phyloP scores from a whole-genome alignment of 495 filamentous ascomycete species.

The Trichoderma parareesei region DNA sequence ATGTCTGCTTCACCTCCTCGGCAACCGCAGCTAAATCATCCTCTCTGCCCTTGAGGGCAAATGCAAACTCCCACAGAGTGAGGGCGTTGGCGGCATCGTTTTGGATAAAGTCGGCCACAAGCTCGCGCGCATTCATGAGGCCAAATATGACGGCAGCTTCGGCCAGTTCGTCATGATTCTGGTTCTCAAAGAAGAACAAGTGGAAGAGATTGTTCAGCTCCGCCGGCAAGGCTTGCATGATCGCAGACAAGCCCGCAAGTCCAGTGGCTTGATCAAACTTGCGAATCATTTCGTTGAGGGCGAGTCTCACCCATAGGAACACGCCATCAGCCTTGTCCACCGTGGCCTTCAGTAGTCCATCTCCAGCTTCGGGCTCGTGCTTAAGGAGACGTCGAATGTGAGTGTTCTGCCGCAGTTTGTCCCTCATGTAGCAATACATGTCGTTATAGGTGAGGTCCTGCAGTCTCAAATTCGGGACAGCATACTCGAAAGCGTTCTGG shows the following conservation, averaged over 20 bases:
- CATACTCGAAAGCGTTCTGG: slow-evolving; percentile 17
- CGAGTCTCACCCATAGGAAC: slow-evolving; percentile 19
- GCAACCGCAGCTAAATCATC: slow-evolving; percentile 10
- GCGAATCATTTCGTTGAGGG: slow-evolving; percentile 11
- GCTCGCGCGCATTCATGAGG: slow-evolving; percentile 15
- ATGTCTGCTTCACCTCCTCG: slow-evolving; percentile 1
- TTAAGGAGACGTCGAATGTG: not conserved
- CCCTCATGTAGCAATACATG: slow-evolving; percentile 17
- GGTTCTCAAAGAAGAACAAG: slow-evolving; percentile 12
- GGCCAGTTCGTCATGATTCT: slow-evolving; percentile 4
- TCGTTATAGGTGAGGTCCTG: slow-evolving; percentile 20
- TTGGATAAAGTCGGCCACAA: slow-evolving; percentile 13
- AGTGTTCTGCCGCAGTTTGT: slow-evolving; percentile 2
- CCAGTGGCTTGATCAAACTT: not conserved
- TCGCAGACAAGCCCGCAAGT: not conserved
- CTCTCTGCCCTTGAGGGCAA: slow-evolving; percentile 9
- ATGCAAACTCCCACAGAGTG: slow-evolving; percentile 17
- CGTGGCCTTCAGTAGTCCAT: slow-evolving; percentile 10
- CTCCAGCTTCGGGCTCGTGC: not conserved
- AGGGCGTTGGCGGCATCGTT: slow-evolving; percentile 15
- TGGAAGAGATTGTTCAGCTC: slow-evolving; percentile 12
- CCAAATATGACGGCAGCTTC: slow-evolving; percentile 13
- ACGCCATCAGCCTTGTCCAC: slow-evolving; percentile 16
- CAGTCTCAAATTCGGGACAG: slow-evolving; percentile 14
- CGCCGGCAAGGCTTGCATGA: slow-evolving; percentile 7